phyloP scores from a whole-genome alignment of 2,329 filamentous ascomycete genomes.

The Neurospora sp. region DNA sequence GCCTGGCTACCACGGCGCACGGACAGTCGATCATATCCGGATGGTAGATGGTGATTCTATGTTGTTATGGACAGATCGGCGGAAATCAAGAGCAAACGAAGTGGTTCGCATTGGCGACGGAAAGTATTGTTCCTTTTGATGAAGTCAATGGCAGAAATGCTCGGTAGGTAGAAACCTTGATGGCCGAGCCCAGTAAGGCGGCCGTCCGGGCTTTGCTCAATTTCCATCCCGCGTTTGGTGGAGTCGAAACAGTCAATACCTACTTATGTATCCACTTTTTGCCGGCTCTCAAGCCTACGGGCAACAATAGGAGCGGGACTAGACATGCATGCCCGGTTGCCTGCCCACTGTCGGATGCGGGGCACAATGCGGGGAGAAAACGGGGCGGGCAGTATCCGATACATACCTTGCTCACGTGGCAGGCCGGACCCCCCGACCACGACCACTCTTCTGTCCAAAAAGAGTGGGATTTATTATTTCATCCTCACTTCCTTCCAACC shows the following conservation, averaged over 20 bases:
- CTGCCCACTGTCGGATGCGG: neutral
- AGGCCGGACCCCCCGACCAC: neutral
- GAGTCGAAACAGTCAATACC: neutral
- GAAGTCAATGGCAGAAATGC: neutral
- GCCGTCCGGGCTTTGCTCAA: neutral
- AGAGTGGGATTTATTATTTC: neutral
- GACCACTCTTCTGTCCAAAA: neutral
- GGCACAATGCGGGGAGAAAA: neutral
- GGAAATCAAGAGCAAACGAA: neutral
- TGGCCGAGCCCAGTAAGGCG: neutral
- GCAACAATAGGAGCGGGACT: neutral
- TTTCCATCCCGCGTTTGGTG: neutral
- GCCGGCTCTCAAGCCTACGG: neutral
- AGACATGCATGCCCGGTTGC: neutral
- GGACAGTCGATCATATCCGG: neutral
- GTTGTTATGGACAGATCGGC: neutral
- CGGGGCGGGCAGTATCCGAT: neutral
- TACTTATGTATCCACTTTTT: neutral
- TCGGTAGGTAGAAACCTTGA: neutral
- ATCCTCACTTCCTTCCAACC: neutral
- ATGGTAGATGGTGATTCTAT: neutral
- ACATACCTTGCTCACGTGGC: neutral
- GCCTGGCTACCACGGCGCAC: neutral
- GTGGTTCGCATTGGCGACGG: neutral
- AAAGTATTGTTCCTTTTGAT: neutral